Conservation (phyloP, 306 rosid species). For the Acacia acuminata region DNA sequence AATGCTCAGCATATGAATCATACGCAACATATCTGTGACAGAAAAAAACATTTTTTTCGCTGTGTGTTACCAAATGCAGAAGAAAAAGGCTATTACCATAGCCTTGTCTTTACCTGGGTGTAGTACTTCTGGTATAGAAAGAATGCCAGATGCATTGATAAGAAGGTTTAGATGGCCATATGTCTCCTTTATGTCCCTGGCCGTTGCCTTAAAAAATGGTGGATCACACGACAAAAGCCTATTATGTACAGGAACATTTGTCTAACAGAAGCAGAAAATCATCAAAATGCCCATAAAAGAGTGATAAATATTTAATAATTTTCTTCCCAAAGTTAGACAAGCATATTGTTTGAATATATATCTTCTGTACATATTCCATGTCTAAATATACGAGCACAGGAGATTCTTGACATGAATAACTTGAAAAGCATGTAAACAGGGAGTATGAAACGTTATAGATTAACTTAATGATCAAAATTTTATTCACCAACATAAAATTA, state of each 20-base stretch:
- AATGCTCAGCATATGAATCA: not conserved
- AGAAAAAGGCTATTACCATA: conserved; percentile 4
- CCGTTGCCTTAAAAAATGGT: conserved; percentile 71
- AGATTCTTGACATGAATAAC: not conserved
- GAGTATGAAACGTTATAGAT: not conserved
- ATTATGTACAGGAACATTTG: conserved; percentile 1
- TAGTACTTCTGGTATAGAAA: conserved; percentile 69
- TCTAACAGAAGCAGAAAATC: not conserved
- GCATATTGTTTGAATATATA: not conserved
- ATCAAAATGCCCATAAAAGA: not conserved
- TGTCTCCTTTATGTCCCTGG: conserved; percentile 62
- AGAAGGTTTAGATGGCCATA: conserved; percentile 87
- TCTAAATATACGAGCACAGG: not conserved
- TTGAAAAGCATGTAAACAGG: not conserved
- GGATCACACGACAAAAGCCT: conserved; percentile 22
- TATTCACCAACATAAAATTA: not conserved
- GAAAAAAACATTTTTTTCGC: not conserved
- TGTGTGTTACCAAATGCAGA: conserved; percentile 4
- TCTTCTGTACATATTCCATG: not conserved
- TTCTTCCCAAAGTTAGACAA: not conserved
- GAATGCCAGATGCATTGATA: conserved; percentile 89
- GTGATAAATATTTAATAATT: not conserved
- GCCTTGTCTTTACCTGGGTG: conserved; percentile 70
- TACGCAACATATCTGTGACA: not conserved
- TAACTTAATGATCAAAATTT: not conserved